Base-by-base conservation (phyloP, 1,284 basidiomycete genomes). In the Cutaneotrichosporon sp. region DNA sequence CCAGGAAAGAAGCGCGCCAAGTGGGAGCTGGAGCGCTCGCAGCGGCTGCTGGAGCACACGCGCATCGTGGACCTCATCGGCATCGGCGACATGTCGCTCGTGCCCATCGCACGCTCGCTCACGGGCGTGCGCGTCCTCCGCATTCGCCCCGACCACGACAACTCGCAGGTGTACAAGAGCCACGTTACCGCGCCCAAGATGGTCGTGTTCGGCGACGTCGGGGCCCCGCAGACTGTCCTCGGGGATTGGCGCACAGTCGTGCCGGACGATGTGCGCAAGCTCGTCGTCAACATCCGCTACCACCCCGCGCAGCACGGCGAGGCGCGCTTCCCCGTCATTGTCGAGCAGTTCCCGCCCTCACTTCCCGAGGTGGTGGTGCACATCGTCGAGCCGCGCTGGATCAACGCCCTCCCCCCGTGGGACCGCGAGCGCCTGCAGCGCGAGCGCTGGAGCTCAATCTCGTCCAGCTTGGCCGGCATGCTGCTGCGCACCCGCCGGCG, bases 21-120 rank as follows among this genome's bases (percentile, higher is more conserved):
- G 13, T 5, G 22, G 13, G 29, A 18, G 20, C 38, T 31, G 24
- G 53, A 50, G 20, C 43, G 54, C 25, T 43, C 34, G 13, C n/a
- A 50, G 11, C n/a, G 14, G 14, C 47, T 60, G 29, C 54, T 60
- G 2, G n/a, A 34, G 11, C 59, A 50, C 25, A 64, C 63, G 0
- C 63, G 59, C 16, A 42, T 53, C 4, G 59, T 64, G 13, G 63
- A 64, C 49, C 46, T 64, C 47, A 56, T 64, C 16, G 51, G 55
- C 7, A 52, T 54, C 10, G 43, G 46, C n/a, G 54, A 56, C 16
- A 16, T 51, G 20, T 50, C 54, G 2, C 59, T 64, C 25, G 33
- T 50, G 1, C 47, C 53, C 10, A 57, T 64, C n/a, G 11, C 49
- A 20, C 20, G 13, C 14, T 22, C 46, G 56, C 38, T 64, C 18